Evolutionary conservation across 768 basidiomycete species (phyloP).

Genomic region (Galerina sulciceps): DNA sequence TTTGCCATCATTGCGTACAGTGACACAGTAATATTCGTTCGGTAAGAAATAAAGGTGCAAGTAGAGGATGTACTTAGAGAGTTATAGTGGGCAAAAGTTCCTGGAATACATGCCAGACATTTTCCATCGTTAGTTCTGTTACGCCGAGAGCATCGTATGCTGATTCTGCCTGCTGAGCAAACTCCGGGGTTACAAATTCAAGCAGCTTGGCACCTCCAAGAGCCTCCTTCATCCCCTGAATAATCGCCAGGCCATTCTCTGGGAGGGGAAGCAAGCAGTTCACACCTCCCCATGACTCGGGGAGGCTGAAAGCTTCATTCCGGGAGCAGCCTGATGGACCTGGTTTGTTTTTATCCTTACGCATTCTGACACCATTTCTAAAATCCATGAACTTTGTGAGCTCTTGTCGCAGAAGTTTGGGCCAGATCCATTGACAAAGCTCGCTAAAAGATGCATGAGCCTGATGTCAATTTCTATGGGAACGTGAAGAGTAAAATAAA

Average conservation of each 20-base stretch:
- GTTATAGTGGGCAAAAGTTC: neutral
- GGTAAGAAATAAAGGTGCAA: too few species aligned
- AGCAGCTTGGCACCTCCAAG: slow-evolving; percentile 35
- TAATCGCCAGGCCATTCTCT: slow-evolving; percentile 15
- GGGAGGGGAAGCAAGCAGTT: slow-evolving; percentile 30
- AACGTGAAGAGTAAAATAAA: slow-evolving; percentile 4
- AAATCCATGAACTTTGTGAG: slow-evolving; percentile 20
- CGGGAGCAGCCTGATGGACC: slow-evolving; percentile 39
- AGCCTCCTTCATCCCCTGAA: slow-evolving; percentile 30
- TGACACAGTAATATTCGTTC: too few species aligned
- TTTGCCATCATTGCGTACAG: too few species aligned
- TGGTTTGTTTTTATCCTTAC: slow-evolving; percentile 33
- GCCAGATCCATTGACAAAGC: slow-evolving; percentile 34
- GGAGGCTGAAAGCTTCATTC: slow-evolving; percentile 32
- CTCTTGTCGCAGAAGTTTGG: slow-evolving; percentile 25
- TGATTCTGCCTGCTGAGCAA: slow-evolving; percentile 18
- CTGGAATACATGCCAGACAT: slow-evolving; percentile 32
- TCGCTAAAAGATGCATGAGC: slow-evolving; percentile 14
- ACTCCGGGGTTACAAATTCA: slow-evolving; percentile 33
- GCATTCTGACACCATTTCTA: slow-evolving; percentile 29
- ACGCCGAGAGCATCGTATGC: slow-evolving; percentile 23
- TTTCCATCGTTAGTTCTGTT: slow-evolving; percentile 20
- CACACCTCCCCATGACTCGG: slow-evolving; percentile 25
- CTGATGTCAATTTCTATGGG: neutral
- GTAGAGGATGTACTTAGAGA: too few species aligned